phyloP scores from a whole-genome alignment of 1,284 basidiomycete species.

The Mycosarcoma maydis region DNA sequence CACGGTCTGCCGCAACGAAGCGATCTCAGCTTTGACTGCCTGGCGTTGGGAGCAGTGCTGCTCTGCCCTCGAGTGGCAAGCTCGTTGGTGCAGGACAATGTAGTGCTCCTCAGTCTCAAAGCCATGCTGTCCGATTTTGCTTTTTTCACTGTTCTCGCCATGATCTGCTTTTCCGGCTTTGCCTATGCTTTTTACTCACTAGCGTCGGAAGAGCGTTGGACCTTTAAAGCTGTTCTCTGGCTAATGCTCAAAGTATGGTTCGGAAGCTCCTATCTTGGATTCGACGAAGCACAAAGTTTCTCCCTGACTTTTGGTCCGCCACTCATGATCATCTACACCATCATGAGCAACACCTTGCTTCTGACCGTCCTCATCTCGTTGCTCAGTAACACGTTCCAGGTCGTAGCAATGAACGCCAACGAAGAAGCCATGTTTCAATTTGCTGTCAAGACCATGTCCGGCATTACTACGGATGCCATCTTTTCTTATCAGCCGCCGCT shows the following conservation, averaged over 20 bases:
- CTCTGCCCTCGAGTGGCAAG: conserved; percentile 68
- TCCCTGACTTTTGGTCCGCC: conserved; percentile 85
- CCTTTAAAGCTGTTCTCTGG: conserved; percentile 77
- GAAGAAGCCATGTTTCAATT: conserved; percentile 93
- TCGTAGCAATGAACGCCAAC: conserved; percentile 87
- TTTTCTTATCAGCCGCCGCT: conserved; percentile 93
- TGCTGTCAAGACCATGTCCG: conserved; percentile 71
- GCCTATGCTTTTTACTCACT: conserved; percentile 87
- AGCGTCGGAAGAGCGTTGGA: conserved; percentile 65
- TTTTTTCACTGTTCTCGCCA: conserved; percentile 81
- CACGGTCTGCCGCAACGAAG: conserved; percentile 49
- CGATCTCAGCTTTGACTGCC: conserved; percentile 65
- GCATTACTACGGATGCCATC: conserved; percentile 84
- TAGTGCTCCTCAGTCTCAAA: conserved; percentile 69
- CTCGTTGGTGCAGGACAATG: conserved; percentile 67
- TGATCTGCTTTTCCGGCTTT: conserved; percentile 78
- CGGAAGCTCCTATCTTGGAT: conserved; percentile 62
- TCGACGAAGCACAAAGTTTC: conserved; percentile 69
- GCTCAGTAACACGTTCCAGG: conserved; percentile 89
- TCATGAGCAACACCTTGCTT: conserved; percentile 76
- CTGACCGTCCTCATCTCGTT: conserved; percentile 78
- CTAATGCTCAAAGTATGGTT: conserved; percentile 85
- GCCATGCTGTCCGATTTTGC: conserved; percentile 75
- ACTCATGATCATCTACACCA: conserved; percentile 74
- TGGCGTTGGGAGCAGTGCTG: conserved; percentile 64